Evolutionary conservation across 345 rosid species (phyloP), one percentile per base, ranked within the genome.

Genomic region (Syzygium aqueum): DNA sequence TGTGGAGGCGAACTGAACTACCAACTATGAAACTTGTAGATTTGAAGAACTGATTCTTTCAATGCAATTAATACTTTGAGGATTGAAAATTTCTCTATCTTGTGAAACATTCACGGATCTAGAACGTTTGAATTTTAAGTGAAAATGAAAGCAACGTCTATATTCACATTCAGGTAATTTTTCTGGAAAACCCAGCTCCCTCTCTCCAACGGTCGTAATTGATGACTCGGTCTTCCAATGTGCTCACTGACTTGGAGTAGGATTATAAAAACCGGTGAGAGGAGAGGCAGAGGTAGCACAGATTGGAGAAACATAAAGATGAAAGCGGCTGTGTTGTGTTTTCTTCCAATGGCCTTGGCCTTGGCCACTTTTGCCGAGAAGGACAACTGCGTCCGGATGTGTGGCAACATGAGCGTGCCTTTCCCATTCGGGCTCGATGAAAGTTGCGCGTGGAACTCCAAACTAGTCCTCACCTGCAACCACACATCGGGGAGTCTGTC

Each of bases 401-500:
- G 77, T 11, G 77, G 77, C 5, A 28, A 28, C 40, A 0, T 28
- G 3, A 0, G 0, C 40, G 77, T 65, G 77, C 77, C 77, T 65
- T 65, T 65, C 40, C 77, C 77, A 0, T 65, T 65, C 2, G 77
- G 77, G 22, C 77, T 65, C 11, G 0, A 0, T 16, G 1, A 65
- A 28, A 65, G 6, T 0, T 65, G 77, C 11, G 77, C 77, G 5
- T 3, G 40, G 77, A 65, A 28, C 21, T 0, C 77, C 3, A 0
- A 15, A 0, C 22, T 14, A 0, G 0, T 4, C 40, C 77, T 65
- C 40, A 1, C 0, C 0, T 65, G 77, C 77, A 0, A 15, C 40
- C 11, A 3, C 37, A 6, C 56, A 6, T 6, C 5, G 23, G 77
- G 43, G 19, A 16, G 5, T 2, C 22, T 65, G 6, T 15, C 0